Conservation (phyloP, 2,329 filamentous ascomycete species). For the Fusarium pseudocircinatum region DNA sequence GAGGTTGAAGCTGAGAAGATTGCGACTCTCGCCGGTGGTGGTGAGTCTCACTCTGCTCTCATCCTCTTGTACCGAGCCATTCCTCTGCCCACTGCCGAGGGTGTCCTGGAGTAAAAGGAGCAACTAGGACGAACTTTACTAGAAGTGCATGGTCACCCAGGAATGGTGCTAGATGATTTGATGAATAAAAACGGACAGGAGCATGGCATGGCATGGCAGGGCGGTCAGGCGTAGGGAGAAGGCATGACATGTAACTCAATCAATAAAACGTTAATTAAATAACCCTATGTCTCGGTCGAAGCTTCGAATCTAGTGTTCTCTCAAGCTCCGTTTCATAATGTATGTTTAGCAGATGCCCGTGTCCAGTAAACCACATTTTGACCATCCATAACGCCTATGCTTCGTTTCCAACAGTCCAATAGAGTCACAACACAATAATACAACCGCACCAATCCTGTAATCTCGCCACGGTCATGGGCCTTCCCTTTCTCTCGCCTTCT, state of each 20-base stretch:
- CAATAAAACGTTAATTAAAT: slow-evolving; percentile 17
- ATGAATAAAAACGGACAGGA: slow-evolving; percentile 16
- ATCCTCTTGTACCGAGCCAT: slow-evolving; percentile 83
- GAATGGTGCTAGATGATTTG: slow-evolving; percentile 13
- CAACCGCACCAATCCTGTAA: neutral
- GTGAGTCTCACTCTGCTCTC: slow-evolving; percentile 84
- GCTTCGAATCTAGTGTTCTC: neutral
- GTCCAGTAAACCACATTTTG: neutral
- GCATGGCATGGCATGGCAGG: slow-evolving; percentile 13
- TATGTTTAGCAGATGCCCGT: neutral
- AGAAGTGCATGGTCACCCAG: neutral
- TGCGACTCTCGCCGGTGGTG: slow-evolving; percentile 86
- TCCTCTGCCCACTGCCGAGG: slow-evolving; percentile 69
- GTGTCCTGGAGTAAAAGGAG: slow-evolving; percentile 40
- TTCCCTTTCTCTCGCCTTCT: slow-evolving; percentile 37
- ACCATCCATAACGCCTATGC: slow-evolving; percentile 19
- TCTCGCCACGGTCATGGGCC: neutral
- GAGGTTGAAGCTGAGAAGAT: slow-evolving; percentile 95
- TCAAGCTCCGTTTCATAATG: neutral
- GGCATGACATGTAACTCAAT: slow-evolving; percentile 26
- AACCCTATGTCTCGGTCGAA: neutral
- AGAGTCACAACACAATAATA: slow-evolving; percentile 26
- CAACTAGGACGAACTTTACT: neutral
- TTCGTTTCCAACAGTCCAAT: neutral
- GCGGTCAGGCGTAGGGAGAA: slow-evolving; percentile 28